phyloP scores from a whole-genome alignment of 208 protist species.

The Leishmania martiniquensis region DNA sequence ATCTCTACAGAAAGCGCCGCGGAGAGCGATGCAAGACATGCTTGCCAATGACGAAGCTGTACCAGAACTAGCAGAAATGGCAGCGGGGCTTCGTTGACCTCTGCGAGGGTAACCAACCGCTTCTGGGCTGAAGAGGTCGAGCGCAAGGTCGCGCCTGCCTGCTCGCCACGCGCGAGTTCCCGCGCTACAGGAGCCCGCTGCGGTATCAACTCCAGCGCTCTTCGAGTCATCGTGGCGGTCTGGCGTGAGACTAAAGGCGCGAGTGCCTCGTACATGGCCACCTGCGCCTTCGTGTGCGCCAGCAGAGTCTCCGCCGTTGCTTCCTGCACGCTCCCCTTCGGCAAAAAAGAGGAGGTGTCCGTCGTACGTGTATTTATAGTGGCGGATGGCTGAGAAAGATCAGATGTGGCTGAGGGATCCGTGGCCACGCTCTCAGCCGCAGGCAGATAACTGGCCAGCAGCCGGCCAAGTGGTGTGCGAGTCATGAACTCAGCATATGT shows the following conservation, averaged over 20 bases:
- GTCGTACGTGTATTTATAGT: not conserved
- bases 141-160: not conserved
- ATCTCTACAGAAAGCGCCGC: not conserved
- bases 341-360: not conserved
- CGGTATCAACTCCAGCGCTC: slow-evolving; percentile 15
- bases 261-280: slow-evolving; percentile 8
- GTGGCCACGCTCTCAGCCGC: not conserved
- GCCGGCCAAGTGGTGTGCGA: slow-evolving; percentile 1
- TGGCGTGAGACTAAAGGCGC: slow-evolving; percentile 11
- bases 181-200: not conserved
- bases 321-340: not conserved
- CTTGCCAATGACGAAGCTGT: slow-evolving; percentile 26
- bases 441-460: slow-evolving; percentile 15
- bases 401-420: not conserved
- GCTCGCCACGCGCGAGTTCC: not conserved
- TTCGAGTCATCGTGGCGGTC: slow-evolving; percentile 16
- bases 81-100: not conserved
- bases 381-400: not conserved
- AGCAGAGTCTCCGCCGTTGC: not conserved
- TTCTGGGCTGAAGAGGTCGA: not conserved
- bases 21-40: slow-evolving; percentile 5
- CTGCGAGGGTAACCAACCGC: slow-evolving; percentile 2
- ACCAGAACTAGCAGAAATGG: slow-evolving; percentile 26
- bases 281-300: slow-evolving; percentile 9
- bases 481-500: slow-evolving; percentile 21